A percentile compares a stretch with the other conserved stretches of the same genome.
These are phyloP conservation scores for Trypanosoma caninum DNA, from an alignment of 208 protist genomes.

Conservation along the genomic window DNA sequence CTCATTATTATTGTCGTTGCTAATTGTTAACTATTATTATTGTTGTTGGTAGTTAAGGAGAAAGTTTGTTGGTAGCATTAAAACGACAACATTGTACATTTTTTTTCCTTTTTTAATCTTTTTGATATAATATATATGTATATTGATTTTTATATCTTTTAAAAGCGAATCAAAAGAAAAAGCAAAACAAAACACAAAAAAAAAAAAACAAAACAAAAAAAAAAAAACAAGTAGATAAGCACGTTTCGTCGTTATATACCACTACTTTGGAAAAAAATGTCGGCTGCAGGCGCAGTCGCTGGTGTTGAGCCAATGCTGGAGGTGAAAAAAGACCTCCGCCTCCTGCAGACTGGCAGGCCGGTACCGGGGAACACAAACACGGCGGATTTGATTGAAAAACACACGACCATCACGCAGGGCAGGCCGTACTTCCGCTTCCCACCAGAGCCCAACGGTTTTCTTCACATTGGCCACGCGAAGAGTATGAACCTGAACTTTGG, in stretches of 20 bases:
- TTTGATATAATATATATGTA: neutral
- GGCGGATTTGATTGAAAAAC: slow-evolving; percentile 59
- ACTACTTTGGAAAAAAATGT: slow-evolving; percentile 35
- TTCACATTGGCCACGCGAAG: slow-evolving; percentile 99
- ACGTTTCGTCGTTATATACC: slow-evolving; percentile 45
- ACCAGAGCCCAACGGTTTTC: slow-evolving; percentile 97
- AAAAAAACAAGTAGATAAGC: slow-evolving; percentile 13
- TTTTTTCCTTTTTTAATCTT: neutral
- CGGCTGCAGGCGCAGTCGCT: slow-evolving; percentile 13
- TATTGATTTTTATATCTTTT: slow-evolving; percentile 25
- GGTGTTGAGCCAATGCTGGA: slow-evolving; percentile 32
- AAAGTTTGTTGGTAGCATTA: neutral
- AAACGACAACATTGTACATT: neutral
- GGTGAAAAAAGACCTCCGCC: slow-evolving; percentile 70
- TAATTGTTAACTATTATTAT: too few relatives aligned
- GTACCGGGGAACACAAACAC: slow-evolving; percentile 79
- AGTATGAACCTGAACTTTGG: slow-evolving; percentile 99
- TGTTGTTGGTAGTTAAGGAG: too few relatives aligned
- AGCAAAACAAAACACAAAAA: neutral
- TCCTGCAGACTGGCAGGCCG: slow-evolving; percentile 79
- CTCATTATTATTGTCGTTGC: too few relatives aligned
- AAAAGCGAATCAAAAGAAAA: neutral
- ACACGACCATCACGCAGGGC: slow-evolving; percentile 56
- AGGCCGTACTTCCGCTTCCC: slow-evolving; percentile 94
- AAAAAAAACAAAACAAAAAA: slow-evolving; percentile 1